Percentiles rank a stretch among this genome's conserved stretches.
Conservation (phyloP, 306 rosid genomes). For the Cucurbita argyrosperma region DNA sequence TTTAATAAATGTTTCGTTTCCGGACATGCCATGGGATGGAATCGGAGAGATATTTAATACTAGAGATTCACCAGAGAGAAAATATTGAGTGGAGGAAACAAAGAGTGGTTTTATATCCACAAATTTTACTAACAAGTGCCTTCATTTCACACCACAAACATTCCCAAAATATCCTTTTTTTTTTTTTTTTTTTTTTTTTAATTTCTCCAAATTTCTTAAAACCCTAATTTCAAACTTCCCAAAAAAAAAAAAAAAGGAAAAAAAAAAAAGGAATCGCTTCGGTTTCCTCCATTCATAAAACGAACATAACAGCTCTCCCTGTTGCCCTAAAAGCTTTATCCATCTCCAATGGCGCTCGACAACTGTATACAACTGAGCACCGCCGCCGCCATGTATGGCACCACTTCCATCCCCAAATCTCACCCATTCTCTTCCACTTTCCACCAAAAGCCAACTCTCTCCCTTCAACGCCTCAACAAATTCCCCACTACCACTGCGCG, state of each 20-base stretch:
- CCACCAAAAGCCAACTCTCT: not conserved
- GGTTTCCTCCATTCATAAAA: not conserved
- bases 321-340: not conserved
- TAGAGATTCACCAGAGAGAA: too few species aligned
- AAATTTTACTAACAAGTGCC: not conserved
- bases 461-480: not conserved
- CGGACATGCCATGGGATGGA: too few species aligned
- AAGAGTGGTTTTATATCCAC: not conserved
- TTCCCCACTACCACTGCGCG: not conserved
- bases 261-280: not conserved
- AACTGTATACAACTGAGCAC: not conserved
- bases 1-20: too few species aligned
- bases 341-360: not conserved
- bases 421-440: not conserved
- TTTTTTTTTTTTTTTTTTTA: not conserved
- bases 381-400: conserved; percentile 4
- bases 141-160: not conserved
- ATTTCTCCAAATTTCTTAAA: not conserved
- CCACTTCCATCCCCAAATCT: not conserved
- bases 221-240: not conserved
- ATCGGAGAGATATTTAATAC: too few species aligned
- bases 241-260: too few species aligned
- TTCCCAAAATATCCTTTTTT: not conserved
- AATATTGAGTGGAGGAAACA: not conserved
- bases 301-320: not conserved